These are phyloP conservation scores for Calycina marina DNA, from an alignment of 2,329 filamentous ascomycete genomes.

Conservation along the genomic window DNA sequence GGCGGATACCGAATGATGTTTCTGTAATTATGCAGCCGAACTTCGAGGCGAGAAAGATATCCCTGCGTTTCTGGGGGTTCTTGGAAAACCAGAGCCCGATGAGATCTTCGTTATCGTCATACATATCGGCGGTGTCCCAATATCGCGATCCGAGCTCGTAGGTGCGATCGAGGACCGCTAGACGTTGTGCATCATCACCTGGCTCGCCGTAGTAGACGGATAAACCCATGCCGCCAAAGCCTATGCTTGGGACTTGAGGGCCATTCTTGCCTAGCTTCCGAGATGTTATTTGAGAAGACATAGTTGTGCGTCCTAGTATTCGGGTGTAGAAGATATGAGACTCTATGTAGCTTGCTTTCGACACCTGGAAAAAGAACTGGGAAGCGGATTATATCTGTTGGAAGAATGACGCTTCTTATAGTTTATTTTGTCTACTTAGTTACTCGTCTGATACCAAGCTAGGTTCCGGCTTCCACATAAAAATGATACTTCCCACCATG, in stretches of 20 bases:
- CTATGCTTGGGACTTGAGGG: constrained; percentile 14
- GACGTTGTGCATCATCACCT: constrained; percentile 23
- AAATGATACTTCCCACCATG: too few species aligned
- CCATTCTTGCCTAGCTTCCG: constrained; percentile 16
- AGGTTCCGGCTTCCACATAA: too few species aligned
- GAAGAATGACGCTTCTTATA: too few species aligned
- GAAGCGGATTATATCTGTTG: too few species aligned
- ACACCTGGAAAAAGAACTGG: too few species aligned
- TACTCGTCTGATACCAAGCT: too few species aligned
- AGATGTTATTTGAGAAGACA: constrained; percentile 13
- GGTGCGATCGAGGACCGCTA: constrained; percentile 25
- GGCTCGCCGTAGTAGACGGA: constrained; percentile 6
- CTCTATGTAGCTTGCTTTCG: too few species aligned
- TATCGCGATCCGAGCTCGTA: constrained; percentile 24
- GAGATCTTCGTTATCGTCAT: constrained; percentile 31
- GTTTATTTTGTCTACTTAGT: too few species aligned
- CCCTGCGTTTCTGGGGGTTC: constrained; percentile 26
- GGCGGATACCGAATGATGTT: constrained; percentile 16
- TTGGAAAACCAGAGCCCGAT: constrained; percentile 32
- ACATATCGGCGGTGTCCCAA: constrained; percentile 25
- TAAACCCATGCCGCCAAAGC: constrained; percentile 17
- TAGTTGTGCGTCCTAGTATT: constrained; percentile 1
- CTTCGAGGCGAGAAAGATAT: constrained; percentile 39
- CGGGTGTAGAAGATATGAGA: too few species aligned
- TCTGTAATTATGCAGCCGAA: constrained; percentile 25